Evolutionary conservation across 2,329 filamentous ascomycete genomes (phyloP), one percentile per base, ranked within the genome.

Genomic region (Calonectria crousiana): DNA sequence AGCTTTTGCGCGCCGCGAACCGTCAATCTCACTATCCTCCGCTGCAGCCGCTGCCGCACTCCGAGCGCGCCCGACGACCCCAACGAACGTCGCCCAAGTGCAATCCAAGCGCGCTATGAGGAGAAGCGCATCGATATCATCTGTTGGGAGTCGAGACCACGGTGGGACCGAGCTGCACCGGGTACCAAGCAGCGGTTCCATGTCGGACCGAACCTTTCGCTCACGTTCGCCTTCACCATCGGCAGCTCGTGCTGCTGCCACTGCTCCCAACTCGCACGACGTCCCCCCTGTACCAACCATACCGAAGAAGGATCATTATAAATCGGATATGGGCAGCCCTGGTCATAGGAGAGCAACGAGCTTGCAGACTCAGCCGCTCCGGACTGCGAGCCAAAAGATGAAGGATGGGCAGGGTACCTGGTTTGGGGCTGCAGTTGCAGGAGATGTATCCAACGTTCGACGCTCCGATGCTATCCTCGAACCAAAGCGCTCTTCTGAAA

Each of bases 131-230:
- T 98, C 95, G 0, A 85, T 90, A 52, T 94, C 94, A 2, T 96
- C 95, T 6, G 87, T 91, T 62, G 89, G 88, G 44, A 91, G 89
- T 76, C 86, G 84, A 64, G 84, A 86, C 49, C 79, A 84, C 58
- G 82, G 86, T 73, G 84, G 85, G 77, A 78, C 84, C 77, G 86
- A 87, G 67, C 86, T 96, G 74, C 89, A 93, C 75, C 89, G 95
- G 80, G 88, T 90, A 47, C 90, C 88, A 70, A 97, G 96, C 85
- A 90, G 90, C 34, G 90, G 92, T 28, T 98, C 95, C 65, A 98
- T 98, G 96, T 93, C 92, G 36, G 94, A 96, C 83, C 92, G 96
- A 72, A 96, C 95, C 0, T 98, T 98, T 84, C 92, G 96, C 78
- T 94, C 93, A 16, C 92, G 93, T 4, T 97, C 93, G 5, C 95